Percentiles rank a stretch among this genome's conserved stretches.
These are phyloP conservation scores for Triticum timopheevii DNA, from an alignment of 176 grass and related monocot species.

Conservation along the genomic window DNA sequence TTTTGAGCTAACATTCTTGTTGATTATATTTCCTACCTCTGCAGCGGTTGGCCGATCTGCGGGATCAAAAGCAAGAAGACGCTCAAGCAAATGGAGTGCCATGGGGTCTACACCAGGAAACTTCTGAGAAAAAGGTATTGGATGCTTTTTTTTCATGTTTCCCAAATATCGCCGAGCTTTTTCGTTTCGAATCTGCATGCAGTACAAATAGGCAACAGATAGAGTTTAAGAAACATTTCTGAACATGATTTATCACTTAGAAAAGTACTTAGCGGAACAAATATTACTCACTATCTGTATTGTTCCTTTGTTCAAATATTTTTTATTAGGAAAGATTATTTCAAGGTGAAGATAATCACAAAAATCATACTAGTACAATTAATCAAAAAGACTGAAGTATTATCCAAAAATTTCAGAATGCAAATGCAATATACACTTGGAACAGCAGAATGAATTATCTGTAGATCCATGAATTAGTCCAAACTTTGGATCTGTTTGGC, in stretches of 20 bases:
- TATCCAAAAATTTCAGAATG: neutral
- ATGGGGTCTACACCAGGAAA: slow-evolving; percentile 68
- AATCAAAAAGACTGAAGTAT: neutral
- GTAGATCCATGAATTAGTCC: neutral
- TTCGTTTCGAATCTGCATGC: slow-evolving; percentile 74
- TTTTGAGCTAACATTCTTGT: slow-evolving; percentile 15
- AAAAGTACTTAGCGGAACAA: neutral
- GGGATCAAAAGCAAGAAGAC: slow-evolving; percentile 73
- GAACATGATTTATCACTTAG: neutral
- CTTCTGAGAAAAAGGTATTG: slow-evolving; percentile 68
- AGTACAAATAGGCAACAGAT: slow-evolving; percentile 1
- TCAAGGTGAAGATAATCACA: neutral
- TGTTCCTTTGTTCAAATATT: neutral
- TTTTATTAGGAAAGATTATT: neutral
- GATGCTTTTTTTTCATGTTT: slow-evolving; percentile 64
- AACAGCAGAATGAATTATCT: neutral
- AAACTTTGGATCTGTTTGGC: neutral
- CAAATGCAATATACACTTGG: slow-evolving; percentile 19
- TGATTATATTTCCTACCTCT: slow-evolving; percentile 50
- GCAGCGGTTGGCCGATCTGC: slow-evolving; percentile 71
- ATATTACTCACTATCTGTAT: neutral
- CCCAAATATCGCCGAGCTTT: slow-evolving; percentile 70
- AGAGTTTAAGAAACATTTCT: neutral
- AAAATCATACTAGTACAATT: neutral
- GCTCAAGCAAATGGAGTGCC: slow-evolving; percentile 71